Evolutionary conservation across 1,139 yeast species (phyloP).

Genomic region (Suhomyces bribrorum): DNA sequence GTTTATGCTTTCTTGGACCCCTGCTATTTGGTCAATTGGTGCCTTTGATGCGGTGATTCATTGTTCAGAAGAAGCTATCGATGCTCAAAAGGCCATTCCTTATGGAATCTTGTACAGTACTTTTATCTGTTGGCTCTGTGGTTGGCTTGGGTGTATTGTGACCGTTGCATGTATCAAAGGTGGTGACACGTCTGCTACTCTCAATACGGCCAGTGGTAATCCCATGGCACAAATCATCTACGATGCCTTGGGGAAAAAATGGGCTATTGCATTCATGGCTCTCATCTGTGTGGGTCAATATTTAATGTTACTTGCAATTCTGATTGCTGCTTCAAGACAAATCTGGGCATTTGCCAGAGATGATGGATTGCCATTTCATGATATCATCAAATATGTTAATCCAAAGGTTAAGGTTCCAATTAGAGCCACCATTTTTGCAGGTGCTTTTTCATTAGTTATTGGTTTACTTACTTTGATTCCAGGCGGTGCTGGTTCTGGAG

Average conservation of each 20-base stretch:
- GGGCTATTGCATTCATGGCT: conserved; percentile 69
- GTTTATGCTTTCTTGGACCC: conserved; percentile 28
- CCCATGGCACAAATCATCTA: conserved; percentile 67
- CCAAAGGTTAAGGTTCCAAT: conserved; percentile 29
- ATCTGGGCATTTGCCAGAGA: conserved; percentile 54
- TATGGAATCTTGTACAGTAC: conserved; percentile 22
- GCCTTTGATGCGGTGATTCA: conserved; percentile 36
- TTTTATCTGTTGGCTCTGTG: conserved; percentile 58
- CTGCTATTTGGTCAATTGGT: conserved; percentile 37
- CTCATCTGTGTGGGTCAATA: conserved; percentile 61
- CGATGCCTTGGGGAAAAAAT: conserved; percentile 65
- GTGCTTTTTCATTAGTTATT: conserved; percentile 28
- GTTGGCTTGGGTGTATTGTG: conserved; percentile 58
- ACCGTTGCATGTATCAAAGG: conserved; percentile 53
- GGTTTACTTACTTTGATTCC: conserved; percentile 35
- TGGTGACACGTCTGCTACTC: conserved; percentile 43
- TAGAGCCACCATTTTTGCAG: conserved; percentile 35
- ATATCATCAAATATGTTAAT: conserved; percentile 30
- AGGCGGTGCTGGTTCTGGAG: conserved; percentile 40
- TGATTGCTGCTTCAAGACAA: conserved; percentile 53
- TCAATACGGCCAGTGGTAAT: conserved; percentile 49
- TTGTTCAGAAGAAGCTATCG: conserved; percentile 32
- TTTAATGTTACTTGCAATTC: conserved; percentile 62
- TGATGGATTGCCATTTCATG: conserved; percentile 44
- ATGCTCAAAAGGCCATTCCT: conserved; percentile 30